Evolutionary conservation across 2,329 filamentous ascomycete species (phyloP).

Genomic region (Venturia oleaginea): DNA sequence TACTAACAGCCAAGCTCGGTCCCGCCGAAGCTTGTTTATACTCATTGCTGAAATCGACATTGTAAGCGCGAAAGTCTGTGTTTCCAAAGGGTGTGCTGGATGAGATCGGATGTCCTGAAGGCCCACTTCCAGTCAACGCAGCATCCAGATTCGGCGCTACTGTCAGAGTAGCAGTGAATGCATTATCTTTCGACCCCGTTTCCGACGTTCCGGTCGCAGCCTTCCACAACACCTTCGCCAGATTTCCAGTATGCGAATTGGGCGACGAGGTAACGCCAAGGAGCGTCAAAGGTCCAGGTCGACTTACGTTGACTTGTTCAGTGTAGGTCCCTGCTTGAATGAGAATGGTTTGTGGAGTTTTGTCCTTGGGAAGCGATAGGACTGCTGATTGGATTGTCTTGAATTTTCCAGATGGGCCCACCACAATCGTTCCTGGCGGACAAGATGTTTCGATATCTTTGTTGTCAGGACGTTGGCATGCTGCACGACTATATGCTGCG

Average conservation of each 20-base stretch:
- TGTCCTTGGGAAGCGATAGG: constrained; percentile 37
- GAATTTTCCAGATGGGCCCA: constrained; percentile 19
- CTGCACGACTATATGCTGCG: not conserved
- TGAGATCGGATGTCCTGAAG: constrained; percentile 53
- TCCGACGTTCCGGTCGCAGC: constrained; percentile 42
- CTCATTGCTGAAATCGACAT: constrained; percentile 56
- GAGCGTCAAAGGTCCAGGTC: constrained; percentile 50
- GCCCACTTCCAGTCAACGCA: constrained; percentile 51
- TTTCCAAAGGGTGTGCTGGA: constrained; percentile 54
- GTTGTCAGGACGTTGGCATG: constrained; percentile 2
- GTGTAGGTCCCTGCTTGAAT: constrained; percentile 52
- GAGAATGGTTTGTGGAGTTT: constrained; percentile 45
- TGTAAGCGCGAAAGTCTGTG: constrained; percentile 55
- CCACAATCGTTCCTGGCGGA: constrained; percentile 25
- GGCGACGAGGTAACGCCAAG: constrained; percentile 48
- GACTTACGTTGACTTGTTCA: constrained; percentile 58
- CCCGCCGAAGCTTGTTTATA: constrained; percentile 45
- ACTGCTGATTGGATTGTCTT: constrained; percentile 38
- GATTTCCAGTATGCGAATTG: constrained; percentile 38
- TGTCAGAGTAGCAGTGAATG: constrained; percentile 52
- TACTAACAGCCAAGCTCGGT: constrained; percentile 50
- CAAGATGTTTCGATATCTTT: constrained; percentile 19
- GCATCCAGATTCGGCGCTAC: constrained; percentile 56
- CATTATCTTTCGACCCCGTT: constrained; percentile 46
- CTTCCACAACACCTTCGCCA: constrained; percentile 50